Evolutionary conservation across 179 eudicot species (phyloP).

Genomic region (Spinacia oleracea): DNA sequence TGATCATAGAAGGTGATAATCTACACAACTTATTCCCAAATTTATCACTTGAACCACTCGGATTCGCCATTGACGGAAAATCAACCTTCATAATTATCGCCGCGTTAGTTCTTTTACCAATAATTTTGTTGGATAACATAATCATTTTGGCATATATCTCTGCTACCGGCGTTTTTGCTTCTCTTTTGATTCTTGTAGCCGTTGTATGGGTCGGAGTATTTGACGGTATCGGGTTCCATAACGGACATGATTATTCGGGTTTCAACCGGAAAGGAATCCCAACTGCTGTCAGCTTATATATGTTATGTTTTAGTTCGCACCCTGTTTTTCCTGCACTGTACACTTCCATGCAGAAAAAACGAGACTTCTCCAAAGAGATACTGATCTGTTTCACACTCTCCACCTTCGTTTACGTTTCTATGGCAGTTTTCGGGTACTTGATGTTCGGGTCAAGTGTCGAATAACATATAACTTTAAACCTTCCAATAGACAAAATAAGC

Average conservation of each 20-base stretch:
- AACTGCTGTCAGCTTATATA: no score
- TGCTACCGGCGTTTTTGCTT: not conserved
- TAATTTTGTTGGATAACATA: not conserved
- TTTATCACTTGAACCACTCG: not conserved
- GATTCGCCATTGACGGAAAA: not conserved
- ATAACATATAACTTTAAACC: no score
- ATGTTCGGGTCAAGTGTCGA: no score
- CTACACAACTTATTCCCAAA: not conserved
- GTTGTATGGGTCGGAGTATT: not conserved
- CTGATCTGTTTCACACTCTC: no score
- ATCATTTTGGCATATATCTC: constrained; percentile 1
- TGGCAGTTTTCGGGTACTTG: no score
- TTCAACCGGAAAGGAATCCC: no score
- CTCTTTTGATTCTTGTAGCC: not conserved
- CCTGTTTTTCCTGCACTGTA: no score
- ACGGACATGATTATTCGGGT: constrained; percentile 2
- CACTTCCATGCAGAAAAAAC: no score
- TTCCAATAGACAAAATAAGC: no score
- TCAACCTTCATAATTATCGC: not conserved
- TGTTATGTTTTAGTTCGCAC: no score
- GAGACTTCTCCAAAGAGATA: no score
- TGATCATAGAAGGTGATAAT: not conserved
- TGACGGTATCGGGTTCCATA: not conserved
- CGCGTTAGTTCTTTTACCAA: not conserved
- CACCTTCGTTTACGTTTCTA: no score